Base-by-base conservation (phyloP, 164 flowering plant species). In the Taxillus chinensis region DNA sequence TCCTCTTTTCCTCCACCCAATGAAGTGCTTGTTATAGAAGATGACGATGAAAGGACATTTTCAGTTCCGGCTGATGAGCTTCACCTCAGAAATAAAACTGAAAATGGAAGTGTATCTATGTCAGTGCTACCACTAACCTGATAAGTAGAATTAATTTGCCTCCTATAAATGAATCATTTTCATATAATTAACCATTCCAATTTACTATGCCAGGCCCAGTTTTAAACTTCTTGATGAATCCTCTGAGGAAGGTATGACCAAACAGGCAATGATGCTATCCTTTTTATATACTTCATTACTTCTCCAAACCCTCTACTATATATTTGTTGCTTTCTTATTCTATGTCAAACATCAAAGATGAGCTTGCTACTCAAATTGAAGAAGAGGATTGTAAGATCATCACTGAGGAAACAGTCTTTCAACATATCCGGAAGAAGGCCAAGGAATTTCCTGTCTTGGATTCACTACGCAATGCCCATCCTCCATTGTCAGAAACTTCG, bases 171-270 rank as follows among this genome's bases (percentile, higher is more conserved):
- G 27, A 27, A 27, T 27, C 27, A 27, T 27, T 27, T 27, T 27
- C 27, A 27, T 27, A 27, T 27, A 27, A 27, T 27, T 27, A 62
- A 56, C 59, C 55, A 45, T 51, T 27, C 58, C 4, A 17, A 55
- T 59, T 60, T 73, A 55, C 57, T 60, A 62, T 73, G 10, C n/a
- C 85, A 91, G 99, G 79, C 97, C 99, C 66, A 84, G 84, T 69
- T 93, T 93, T 78, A 75, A 78, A 46, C 95, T 90, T 64, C 52
- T 93, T 39, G 95, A 90, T 54, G 98, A 86, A 68, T 89, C 83
- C 15, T 45, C 41, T 12, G 80, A 65, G 16, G 95, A 82, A 73
- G 90, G 90, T 87, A 83, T 40, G 6, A 48, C 56, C 45, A 58
- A 57, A 17, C 38, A 66, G 58, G 39, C 17, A 54, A 42, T 27